A percentile compares a stretch with the other conserved stretches of the same genome.
Evolutionary conservation across 768 basidiomycete species (phyloP).

Genomic region (Serendipita indica): DNA sequence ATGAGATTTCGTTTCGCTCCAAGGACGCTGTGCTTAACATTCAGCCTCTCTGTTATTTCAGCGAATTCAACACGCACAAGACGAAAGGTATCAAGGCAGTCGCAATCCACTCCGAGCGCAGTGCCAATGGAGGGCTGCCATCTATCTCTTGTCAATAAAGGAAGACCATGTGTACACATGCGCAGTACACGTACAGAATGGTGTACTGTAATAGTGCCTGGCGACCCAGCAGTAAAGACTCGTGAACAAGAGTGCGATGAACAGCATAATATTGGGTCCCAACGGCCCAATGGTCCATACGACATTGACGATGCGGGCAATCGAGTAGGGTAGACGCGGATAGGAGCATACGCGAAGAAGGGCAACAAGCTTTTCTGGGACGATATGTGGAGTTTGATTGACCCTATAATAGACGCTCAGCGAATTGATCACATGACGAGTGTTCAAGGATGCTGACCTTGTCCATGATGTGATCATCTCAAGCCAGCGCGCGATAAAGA

Average conservation of each 20-base stretch:
- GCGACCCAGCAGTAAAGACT: conserved; percentile 1
- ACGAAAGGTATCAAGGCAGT: conserved; percentile 9
- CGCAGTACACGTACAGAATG: neutral
- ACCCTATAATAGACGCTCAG: neutral
- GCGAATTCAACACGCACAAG: neutral
- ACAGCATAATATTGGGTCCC: conserved; percentile 3
- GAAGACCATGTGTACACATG: neutral
- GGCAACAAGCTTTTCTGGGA: neutral
- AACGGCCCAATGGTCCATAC: conserved; percentile 6
- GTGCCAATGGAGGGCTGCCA: conserved; percentile 4
- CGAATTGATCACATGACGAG: neutral
- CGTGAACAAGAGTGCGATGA: conserved; percentile 1
- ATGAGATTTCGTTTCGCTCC: conserved; percentile 7
- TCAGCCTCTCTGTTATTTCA: neutral
- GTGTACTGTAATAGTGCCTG: conserved; percentile 5
- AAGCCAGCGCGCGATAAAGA: neutral
- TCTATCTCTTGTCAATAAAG: neutral
- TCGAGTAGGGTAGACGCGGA: conserved; percentile 1
- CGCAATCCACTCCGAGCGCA: conserved; percentile 8
- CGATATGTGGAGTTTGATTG: neutral
- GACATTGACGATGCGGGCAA: neutral
- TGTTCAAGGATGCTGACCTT: neutral
- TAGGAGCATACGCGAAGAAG: neutral
- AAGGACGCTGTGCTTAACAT: conserved; percentile 1
- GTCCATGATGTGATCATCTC: neutral